These are phyloP conservation scores for Pisolithus microcarpus DNA, from an alignment of 768 basidiomycete genomes.

Conservation along the genomic window DNA sequence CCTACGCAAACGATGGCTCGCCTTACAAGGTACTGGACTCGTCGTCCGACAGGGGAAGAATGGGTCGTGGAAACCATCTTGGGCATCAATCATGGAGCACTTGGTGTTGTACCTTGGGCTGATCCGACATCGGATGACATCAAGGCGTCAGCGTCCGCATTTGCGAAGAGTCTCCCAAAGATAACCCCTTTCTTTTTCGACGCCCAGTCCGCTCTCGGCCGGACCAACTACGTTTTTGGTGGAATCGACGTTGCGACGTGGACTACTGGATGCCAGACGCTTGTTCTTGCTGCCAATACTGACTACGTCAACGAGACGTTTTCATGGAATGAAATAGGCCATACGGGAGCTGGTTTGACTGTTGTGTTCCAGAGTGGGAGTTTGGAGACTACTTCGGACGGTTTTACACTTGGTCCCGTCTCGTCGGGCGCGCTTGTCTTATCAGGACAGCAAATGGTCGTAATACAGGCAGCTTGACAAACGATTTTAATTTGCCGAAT, in stretches of 20 bases:
- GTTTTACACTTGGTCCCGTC: slow-evolving; percentile 16
- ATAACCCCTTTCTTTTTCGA: slow-evolving; percentile 43
- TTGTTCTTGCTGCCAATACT: slow-evolving; percentile 48
- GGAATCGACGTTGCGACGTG: slow-evolving; percentile 48
- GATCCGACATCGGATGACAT: slow-evolving; percentile 50
- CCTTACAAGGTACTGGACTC: slow-evolving; percentile 48
- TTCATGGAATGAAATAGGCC: slow-evolving; percentile 23
- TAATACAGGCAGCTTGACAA: neutral
- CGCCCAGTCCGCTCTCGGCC: slow-evolving; percentile 28
- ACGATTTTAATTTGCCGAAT: too few relatives aligned
- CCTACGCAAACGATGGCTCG: slow-evolving; percentile 16
- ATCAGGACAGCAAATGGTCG: neutral
- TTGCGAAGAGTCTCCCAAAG: slow-evolving; percentile 39
- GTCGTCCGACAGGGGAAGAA: slow-evolving; percentile 61
- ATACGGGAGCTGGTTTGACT: slow-evolving; percentile 2
- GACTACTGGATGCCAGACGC: slow-evolving; percentile 33
- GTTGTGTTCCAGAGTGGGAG: slow-evolving; percentile 3
- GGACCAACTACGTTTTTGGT: slow-evolving; percentile 33
- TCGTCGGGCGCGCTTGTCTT: slow-evolving; percentile 18
- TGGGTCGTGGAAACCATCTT: slow-evolving; percentile 60
- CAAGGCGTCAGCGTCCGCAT: slow-evolving; percentile 42
- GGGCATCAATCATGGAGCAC: slow-evolving; percentile 63
- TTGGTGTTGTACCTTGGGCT: slow-evolving; percentile 45
- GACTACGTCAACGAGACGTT: slow-evolving; percentile 34
- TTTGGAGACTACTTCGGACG: neutral